Evolutionary conservation across 2,329 filamentous ascomycete species (phyloP).

Genomic region (Microsporum audouinii): DNA sequence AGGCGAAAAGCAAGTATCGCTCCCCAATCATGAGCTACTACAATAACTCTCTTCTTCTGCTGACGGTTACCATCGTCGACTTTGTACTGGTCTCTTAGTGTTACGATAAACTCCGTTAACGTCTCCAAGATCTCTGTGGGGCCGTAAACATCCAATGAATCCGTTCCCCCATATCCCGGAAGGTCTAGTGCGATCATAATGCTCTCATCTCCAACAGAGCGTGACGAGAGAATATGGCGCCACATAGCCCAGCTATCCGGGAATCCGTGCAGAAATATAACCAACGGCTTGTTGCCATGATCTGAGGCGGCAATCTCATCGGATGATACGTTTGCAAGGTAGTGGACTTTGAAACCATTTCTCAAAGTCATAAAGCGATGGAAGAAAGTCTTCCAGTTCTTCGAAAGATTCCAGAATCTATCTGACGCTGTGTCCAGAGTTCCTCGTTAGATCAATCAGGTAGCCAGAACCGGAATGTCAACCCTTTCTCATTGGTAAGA

Average conservation of each 20-base stretch:
- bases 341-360: conserved; percentile 44
- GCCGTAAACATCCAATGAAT: conserved; percentile 40
- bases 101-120: conserved; percentile 43
- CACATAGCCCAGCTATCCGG: conserved; percentile 49
- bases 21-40: conserved; percentile 48
- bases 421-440: conserved; percentile 34
- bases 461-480: background rate
- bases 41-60: conserved; percentile 32
- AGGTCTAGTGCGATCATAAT: conserved; percentile 46
- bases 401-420: conserved; percentile 44
- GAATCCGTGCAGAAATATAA: conserved; percentile 49
- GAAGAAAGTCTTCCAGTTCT: conserved; percentile 35
- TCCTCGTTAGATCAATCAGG: background rate
- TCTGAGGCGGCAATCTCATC: conserved; percentile 15
- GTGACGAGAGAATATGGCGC: conserved; percentile 37
- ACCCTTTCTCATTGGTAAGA: background rate
- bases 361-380: conserved; percentile 43
- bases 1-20: conserved; percentile 43
- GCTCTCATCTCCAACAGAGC: conserved; percentile 28
- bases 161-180: conserved; percentile 49
- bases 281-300: conserved; percentile 27
- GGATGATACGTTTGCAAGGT: conserved; percentile 35
- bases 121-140: conserved; percentile 43
- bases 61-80: conserved; percentile 21
- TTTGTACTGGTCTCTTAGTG: conserved; percentile 39